Evolutionary conservation across 768 basidiomycete species (phyloP), one percentile per base, ranked within the genome.

Genomic region (Suillus spraguei): DNA sequence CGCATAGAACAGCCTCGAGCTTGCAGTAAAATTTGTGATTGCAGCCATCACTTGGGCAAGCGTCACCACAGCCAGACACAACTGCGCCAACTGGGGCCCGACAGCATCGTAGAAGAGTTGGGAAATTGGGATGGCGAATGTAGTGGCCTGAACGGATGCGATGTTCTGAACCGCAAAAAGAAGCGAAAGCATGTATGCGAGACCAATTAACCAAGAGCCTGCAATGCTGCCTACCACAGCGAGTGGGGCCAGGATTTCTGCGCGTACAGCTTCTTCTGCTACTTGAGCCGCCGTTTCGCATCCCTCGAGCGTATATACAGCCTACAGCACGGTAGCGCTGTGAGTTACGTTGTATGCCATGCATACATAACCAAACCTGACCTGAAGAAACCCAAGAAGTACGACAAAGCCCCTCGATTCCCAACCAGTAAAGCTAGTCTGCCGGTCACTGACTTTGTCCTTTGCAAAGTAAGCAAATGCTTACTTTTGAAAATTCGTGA

Each of bases 261-360:
- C 85, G 36, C 81, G 80, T 54, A 79, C 75, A 35, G 84, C 84
- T 69, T 87, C 85, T 71, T 87, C 85, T 8, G 85, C 85, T 8
- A 86, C 80, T 67, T 87, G 85, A 24, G 85, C 85, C 41, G 85
- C 84, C 4, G 85, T 87, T 69, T 86, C 85, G 68, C 85, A 86
- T n/a, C 85, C 85, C 72, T 85, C 85, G 32, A 86, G 78, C 2
- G 85, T 85, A 65, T 86, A 86, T 20, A 86, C 85, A 9, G 72
- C 85, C 85, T n/a, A 85, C 82, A 10, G 83, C 82, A 79, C 81
- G 35, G 2, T 39, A 11, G 22, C 10, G 5, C 24, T 28, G 22
- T 17, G 38, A 39, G 55, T 56, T 5, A 9, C 16, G 10, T 36
- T 39, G 38, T 17, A 17, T 2, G 5, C 36, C 54, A 36, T 55